Conservation (phyloP, 2,329 filamentous ascomycete species). For the Botrytis byssoidea region DNA sequence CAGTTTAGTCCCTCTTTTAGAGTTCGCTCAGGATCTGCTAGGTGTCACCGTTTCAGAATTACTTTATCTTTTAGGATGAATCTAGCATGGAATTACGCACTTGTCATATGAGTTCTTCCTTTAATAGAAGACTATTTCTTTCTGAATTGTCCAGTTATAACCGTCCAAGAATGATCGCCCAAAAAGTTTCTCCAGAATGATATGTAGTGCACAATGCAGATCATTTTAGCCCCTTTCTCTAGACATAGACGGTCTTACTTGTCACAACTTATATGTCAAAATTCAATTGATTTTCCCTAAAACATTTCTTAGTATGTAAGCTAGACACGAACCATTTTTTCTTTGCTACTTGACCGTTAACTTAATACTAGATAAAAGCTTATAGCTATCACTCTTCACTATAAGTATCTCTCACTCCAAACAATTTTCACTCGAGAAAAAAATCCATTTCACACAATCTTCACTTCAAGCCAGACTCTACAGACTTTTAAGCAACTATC, state of each 20-base stretch:
- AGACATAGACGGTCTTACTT: background rate
- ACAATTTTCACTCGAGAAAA: background rate
- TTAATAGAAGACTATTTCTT: background rate
- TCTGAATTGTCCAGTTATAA: background rate
- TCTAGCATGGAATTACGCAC: background rate
- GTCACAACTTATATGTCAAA: background rate
- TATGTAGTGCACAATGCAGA: background rate
- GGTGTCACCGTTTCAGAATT: background rate
- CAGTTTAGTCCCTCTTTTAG: background rate
- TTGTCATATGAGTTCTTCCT: background rate
- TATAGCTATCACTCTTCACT: background rate
- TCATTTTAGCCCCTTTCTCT: background rate
- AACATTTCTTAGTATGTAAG: background rate
- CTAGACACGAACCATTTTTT: background rate
- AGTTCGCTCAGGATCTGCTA: background rate
- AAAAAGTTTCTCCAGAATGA: background rate
- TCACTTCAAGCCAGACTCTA: background rate
- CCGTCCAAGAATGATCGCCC: background rate
- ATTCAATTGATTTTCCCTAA: background rate
- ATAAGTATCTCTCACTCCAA: background rate
- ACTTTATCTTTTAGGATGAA: too few species aligned
- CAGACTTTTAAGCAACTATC: background rate
- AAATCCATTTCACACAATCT: background rate
- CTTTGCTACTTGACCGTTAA: background rate
- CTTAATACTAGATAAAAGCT: background rate